These are phyloP conservation scores for Fusarium sororula DNA, from an alignment of 2,329 filamentous ascomycete genomes.

Conservation along the genomic window DNA sequence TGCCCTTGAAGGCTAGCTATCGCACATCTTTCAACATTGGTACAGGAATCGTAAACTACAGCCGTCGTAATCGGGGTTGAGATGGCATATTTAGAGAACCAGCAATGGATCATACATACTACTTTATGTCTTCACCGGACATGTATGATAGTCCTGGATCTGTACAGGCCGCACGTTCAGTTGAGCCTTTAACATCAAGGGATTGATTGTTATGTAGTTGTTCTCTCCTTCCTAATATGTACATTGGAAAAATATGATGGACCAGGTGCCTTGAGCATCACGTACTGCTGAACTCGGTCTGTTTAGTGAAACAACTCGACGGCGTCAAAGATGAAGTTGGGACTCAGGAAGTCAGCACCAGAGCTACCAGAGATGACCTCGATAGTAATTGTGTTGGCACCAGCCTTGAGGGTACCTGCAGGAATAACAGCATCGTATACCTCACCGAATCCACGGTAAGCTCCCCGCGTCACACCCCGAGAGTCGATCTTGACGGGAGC, in stretches of 20 bases:
- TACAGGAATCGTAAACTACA: not conserved
- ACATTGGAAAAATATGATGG: conserved; percentile 16
- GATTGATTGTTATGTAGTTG: conserved; percentile 1
- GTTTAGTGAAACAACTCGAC: conserved; percentile 41
- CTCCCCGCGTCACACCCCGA: conserved; percentile 71
- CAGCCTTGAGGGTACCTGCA: conserved; percentile 65
- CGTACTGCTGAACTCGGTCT: not conserved
- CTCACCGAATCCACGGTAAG: conserved; percentile 71
- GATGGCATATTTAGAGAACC: not conserved
- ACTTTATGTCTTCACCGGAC: not conserved
- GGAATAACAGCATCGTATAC: conserved; percentile 71
- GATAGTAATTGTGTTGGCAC: conserved; percentile 71
- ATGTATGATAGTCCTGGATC: not conserved
- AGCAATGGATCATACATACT: too few relatives aligned
- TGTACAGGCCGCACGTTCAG: too few relatives aligned
- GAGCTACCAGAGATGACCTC: conserved; percentile 66
- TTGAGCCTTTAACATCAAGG: not conserved
- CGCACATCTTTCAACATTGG: not conserved
- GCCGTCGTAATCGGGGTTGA: not conserved
- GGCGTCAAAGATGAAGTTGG: conserved; percentile 57
- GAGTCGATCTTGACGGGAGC: conserved; percentile 71
- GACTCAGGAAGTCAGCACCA: conserved; percentile 63
- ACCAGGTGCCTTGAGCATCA: not conserved
- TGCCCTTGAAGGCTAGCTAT: not conserved
- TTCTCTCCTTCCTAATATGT: conserved; percentile 31